phyloP scores from a whole-genome alignment of 2,329 filamentous ascomycete genomes.

The Trichoderma atrobrunneum region DNA sequence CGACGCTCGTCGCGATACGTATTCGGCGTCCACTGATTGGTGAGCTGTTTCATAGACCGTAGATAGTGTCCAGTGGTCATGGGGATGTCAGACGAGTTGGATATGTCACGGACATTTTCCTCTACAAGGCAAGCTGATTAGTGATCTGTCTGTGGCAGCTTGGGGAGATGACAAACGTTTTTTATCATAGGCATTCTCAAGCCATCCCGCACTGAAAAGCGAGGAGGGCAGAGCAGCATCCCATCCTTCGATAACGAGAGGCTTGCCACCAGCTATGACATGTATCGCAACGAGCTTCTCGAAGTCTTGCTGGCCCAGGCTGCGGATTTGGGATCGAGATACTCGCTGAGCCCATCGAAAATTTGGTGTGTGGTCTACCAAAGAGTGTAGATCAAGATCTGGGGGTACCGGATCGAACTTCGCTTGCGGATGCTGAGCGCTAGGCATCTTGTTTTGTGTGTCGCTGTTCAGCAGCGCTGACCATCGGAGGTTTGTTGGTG shows the following conservation, averaged over 20 bases:
- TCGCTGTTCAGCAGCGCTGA: neutral
- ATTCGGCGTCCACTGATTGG: constrained; percentile 73
- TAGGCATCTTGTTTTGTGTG: constrained; percentile 60
- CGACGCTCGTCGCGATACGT: constrained; percentile 76
- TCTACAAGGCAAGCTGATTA: constrained; percentile 47
- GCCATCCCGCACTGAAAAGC: constrained; percentile 78
- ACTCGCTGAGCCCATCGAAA: constrained; percentile 86
- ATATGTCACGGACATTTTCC: constrained; percentile 81
- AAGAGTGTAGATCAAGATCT: constrained; percentile 69
- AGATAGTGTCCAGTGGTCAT: constrained; percentile 91
- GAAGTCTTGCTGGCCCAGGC: constrained; percentile 73
- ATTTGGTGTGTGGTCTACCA: constrained; percentile 77
- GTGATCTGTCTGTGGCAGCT: neutral
- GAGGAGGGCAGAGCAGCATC: constrained; percentile 69
- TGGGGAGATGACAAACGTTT: constrained; percentile 58
- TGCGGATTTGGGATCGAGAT: constrained; percentile 71
- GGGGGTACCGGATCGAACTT: constrained; percentile 91
- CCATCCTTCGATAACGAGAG: constrained; percentile 88
- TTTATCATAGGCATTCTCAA: constrained; percentile 73
- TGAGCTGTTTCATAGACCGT: constrained; percentile 77
- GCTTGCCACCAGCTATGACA: constrained; percentile 81
- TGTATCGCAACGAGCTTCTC: constrained; percentile 81
- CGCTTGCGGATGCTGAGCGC: constrained; percentile 71
- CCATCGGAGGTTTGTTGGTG: neutral
- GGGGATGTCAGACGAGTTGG: constrained; percentile 67